Base-by-base conservation (phyloP, 2,329 filamentous ascomycete species). In the Aspergillus sp. region DNA sequence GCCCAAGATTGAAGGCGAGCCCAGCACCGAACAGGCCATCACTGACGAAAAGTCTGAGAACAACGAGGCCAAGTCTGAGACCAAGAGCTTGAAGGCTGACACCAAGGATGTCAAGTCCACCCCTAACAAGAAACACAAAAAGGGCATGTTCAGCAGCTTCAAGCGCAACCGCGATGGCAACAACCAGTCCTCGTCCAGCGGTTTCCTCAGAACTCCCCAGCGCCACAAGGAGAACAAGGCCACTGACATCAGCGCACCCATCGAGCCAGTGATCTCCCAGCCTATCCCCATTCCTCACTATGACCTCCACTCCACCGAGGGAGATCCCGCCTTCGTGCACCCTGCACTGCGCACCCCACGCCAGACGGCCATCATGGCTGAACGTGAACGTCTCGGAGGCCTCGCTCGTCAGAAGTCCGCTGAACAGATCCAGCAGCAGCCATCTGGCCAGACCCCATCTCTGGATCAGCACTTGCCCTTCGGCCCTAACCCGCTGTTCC, bases 141-240 rank as follows among this genome's bases (percentile, higher is more conserved):
- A 57, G 20, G 45, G 61, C 42, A 54, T 63, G 39, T 63, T 61
- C 29, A 57, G 52, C 36, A 57, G 52, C 36, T 58, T 63, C 51
- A 59, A 49, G 45, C 61, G 59, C 11, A 51, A 52, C 12, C 50
- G 51, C 53, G 54, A 58, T 53, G 54, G 39, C 55, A 50, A 61
- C 47, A 61, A 31, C 56, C 54, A 59, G 18, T 46, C 58, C n/a
- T 50, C 26, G 26, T 29, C 49, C 39, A 52, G 50, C 31, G 45
- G 55, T 49, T 52, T 54, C 42, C 45, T 56, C 42, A 51, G 55
- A n/a, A 58, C 58, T 42, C 61, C 56, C 42, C 56, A 49, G 16
- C 54, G 54, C 39, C 18, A 51, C 50, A 58, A 63, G 39, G 59
- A 63, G 18, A 24, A 49, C n/a, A 55, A 56, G 49, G 6, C 49